A percentile compares a stretch with the other conserved stretches of the same genome.
Conservation (phyloP, 2,329 filamentous ascomycete genomes). For the Aureobasidium melanogenum region DNA sequence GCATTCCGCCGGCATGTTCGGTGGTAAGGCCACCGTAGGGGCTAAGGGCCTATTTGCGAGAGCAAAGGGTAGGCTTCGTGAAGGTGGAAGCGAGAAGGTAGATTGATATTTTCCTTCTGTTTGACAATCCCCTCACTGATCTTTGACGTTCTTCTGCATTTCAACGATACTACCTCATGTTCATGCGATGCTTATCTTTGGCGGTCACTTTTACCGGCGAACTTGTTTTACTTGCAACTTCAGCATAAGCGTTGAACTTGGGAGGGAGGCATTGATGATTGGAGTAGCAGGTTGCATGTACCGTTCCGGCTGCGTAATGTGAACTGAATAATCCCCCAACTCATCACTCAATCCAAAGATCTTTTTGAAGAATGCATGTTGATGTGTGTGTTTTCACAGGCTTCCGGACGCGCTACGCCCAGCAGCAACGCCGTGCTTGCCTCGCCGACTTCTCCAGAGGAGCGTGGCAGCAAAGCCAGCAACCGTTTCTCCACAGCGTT, state of each 20-base stretch:
- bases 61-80: conserved; percentile 72
- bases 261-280: conserved; percentile 8
- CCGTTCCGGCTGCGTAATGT: conserved; percentile 9
- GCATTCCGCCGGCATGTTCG: conserved; percentile 66
- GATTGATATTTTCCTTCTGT: conserved; percentile 54
- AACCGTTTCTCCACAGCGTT: conserved; percentile 10
- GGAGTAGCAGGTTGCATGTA: conserved; percentile 10
- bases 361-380: conserved; percentile 11
- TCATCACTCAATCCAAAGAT: background rate
- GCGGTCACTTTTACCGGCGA: background rate
- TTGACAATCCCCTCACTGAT: conserved; percentile 16
- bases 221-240: background rate
- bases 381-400: conserved; percentile 8
- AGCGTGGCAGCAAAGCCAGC: conserved; percentile 12
- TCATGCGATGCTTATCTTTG: background rate
- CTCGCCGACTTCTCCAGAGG: background rate
- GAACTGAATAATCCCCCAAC: conserved; percentile 4
- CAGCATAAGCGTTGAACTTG: conserved; percentile 12
- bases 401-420: conserved; percentile 5
- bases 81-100: conserved; percentile 69
- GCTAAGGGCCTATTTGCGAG: conserved; percentile 88
- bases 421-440: conserved; percentile 9
- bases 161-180: background rate
- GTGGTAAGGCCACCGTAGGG: conserved; percentile 64
- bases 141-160: background rate